phyloP scores from a whole-genome alignment of 2,329 filamentous ascomycete species.

The Ciborinia camelliae region DNA sequence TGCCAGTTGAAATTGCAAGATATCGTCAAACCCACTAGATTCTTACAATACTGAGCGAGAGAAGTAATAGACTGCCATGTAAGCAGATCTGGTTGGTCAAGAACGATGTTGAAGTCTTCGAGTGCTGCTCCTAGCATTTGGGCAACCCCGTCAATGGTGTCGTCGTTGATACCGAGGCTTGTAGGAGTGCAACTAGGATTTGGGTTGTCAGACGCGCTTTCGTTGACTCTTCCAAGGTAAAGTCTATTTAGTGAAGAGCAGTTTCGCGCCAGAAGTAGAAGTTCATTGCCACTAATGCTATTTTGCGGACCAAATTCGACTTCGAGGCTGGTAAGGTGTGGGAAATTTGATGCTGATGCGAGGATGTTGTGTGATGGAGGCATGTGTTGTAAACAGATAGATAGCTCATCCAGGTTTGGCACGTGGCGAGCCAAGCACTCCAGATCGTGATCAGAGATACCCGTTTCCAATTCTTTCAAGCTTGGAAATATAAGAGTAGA shows the following conservation, averaged over 20 bases:
- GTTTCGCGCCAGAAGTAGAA: background rate
- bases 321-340: background rate
- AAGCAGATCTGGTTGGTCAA: background rate
- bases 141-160: background rate
- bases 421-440: background rate
- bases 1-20: slow-evolving; percentile 5
- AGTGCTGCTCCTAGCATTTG: background rate
- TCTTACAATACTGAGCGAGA: background rate
- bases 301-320: background rate
- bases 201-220: no score
- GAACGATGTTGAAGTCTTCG: background rate
- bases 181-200: background rate
- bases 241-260: background rate
- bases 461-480: background rate
- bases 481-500: background rate
- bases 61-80: background rate
- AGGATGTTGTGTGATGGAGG: background rate
- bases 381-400: background rate
- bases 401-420: background rate
- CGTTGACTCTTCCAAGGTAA: background rate
- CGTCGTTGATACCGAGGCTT: background rate
- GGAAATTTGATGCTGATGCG: slow-evolving; percentile 7
- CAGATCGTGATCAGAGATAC: background rate
- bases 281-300: background rate
- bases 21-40: background rate